A percentile compares a stretch with the other conserved stretches of the same genome.
These are phyloP conservation scores for Komagataea norvegica DNA, from an alignment of 1,139 yeast genomes.

Conservation along the genomic window DNA sequence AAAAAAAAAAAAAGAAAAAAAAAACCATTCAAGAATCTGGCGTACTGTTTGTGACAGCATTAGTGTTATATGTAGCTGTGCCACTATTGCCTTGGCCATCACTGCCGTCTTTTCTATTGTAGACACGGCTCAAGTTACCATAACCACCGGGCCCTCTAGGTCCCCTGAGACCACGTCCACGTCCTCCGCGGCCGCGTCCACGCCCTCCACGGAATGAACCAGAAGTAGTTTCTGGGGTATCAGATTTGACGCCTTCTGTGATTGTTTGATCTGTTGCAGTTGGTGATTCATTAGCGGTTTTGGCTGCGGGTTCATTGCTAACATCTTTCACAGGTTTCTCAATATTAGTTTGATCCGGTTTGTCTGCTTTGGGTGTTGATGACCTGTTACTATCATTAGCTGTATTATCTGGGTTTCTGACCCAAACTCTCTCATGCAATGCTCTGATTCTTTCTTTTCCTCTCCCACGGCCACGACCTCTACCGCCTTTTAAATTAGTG, in stretches of 20 bases:
- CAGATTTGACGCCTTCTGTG: no score
- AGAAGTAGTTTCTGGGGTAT: no score
- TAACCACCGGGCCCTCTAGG: constrained; percentile 4
- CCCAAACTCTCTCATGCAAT: constrained; percentile 6
- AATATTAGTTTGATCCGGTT: background rate
- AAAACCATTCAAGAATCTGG: no score
- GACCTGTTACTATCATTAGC: background rate
- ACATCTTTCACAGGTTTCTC: no score
- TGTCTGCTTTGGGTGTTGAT: background rate
- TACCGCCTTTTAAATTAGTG: constrained; percentile 1
- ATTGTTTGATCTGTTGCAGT: background rate
- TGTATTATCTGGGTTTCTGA: background rate
- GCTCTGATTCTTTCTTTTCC: constrained; percentile 9
- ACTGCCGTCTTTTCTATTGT: constrained; percentile 4
- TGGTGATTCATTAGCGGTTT: background rate
- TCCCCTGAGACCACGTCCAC: constrained; percentile 6
- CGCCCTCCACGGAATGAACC: no score
- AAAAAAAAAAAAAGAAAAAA: no score
- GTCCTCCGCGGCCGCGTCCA: constrained; percentile 9
- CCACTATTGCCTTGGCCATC: background rate
- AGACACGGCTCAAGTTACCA: constrained; percentile 4
- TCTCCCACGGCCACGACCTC: constrained; percentile 8
- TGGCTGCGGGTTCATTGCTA: background rate
- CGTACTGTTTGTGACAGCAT: background rate
- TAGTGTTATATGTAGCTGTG: background rate